Base-by-base conservation (phyloP, 345 rosid genomes). In the Hibiscus tridactylites region DNA sequence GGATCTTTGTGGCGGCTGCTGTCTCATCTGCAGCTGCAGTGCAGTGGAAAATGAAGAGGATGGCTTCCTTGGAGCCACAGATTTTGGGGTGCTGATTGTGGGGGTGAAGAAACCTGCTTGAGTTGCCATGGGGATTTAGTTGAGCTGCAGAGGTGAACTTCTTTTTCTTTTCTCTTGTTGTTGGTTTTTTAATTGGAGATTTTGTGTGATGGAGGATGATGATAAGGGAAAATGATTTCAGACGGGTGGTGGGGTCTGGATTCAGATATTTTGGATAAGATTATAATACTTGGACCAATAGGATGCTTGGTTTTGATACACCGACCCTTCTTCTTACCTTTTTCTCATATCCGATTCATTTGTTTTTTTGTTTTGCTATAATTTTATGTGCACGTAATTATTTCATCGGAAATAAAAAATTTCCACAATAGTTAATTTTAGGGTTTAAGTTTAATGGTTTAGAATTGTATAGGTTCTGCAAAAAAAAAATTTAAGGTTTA, bases 21-120 rank as follows among this genome's bases (percentile, higher is more conserved):
- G 53, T 75, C 56, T 62, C 47, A 0, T 81, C 90, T 49, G 53
- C 81, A 0, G 85, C 77, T 0, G 88, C 68, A 1, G 85, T 80
- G 64, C 79, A 84, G 53, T 75, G 74, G 74, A 71, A 57, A 57
- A 21, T 17, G 85, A 76, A 0, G 75, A 28, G 70, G 85, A 46
- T 62, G 83, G 88, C 68, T 83, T 83, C 87, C 87, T 81, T 63
- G 87, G 88, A 24, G 75, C 69, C 19, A 79, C 24, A 3, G 73
- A 77, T 72, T 87, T 82, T 15, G 80, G 77, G 74, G 90, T 73
- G 66, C 82, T 75, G 73, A 89, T 59, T 68, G 87, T 76, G 16
- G 89, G 83, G 74, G 83, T 82, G 75, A 88, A 82, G 83, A 87
- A 77, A 52, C 85, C 85, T 37, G 93, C 85, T 83, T 87, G 93